phyloP scores from a whole-genome alignment of 306 rosid genomes.

The Morella rubra region DNA sequence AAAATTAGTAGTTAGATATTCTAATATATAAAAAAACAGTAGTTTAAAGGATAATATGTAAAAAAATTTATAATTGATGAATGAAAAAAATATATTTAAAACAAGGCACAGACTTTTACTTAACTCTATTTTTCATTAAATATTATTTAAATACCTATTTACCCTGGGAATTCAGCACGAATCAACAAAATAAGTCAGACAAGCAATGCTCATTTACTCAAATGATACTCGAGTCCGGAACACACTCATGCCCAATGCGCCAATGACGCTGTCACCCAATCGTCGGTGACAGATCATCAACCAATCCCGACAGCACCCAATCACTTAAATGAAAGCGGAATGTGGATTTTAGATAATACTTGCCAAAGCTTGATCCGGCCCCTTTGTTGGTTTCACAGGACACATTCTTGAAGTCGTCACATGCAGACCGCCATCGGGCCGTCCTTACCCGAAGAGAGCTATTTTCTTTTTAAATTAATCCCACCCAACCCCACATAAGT shows the following conservation, averaged over 20 bases:
- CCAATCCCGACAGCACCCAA: background rate
- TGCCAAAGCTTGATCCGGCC: slow-evolving; percentile 3
- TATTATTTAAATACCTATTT: too few species aligned
- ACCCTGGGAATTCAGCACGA: too few species aligned
- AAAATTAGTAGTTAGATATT: too few species aligned
- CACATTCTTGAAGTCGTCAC: slow-evolving; percentile 22
- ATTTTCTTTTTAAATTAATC: background rate
- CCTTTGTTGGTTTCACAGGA: background rate
- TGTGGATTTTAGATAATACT: background rate
- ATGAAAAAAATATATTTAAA: too few species aligned
- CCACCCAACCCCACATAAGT: background rate
- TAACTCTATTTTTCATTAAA: too few species aligned
- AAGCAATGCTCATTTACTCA: too few species aligned
- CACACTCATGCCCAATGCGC: background rate
- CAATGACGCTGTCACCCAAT: background rate
- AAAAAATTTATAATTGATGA: too few species aligned
- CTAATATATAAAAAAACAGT: too few species aligned
- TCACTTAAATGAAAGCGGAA: background rate
- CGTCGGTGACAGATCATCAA: slow-evolving; percentile 16
- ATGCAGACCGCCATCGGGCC: background rate
- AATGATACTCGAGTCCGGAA: background rate
- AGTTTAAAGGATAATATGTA: too few species aligned
- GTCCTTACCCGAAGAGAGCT: background rate
- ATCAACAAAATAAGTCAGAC: too few species aligned
- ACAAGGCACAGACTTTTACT: too few species aligned